A percentile compares a stretch with the other conserved stretches of the same genome.
Conservation (phyloP, 345 rosid genomes). For the Euphorbia pulcherrima region DNA sequence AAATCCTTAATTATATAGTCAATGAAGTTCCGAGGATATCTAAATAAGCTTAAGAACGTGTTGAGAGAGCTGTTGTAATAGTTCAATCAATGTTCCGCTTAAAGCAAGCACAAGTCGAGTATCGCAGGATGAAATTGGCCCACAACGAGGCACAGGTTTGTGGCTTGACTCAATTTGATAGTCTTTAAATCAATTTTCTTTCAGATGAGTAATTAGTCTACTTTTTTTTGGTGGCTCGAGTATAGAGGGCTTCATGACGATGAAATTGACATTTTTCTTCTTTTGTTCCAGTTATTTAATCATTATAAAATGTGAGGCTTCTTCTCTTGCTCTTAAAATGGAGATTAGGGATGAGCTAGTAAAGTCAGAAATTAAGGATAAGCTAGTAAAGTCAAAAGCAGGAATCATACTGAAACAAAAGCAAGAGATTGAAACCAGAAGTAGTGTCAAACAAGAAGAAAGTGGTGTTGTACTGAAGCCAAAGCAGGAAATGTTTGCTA, state of each 20-base stretch:
- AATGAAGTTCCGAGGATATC: conserved; percentile 78
- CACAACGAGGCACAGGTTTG: conserved; percentile 63
- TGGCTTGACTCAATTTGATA: conserved; percentile 4
- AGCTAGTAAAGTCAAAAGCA: conserved; percentile 23
- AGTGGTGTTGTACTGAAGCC: conserved; percentile 56
- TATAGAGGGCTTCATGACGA: too few species aligned
- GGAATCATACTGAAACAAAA: conserved; percentile 40
- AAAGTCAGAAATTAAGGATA: too few species aligned
- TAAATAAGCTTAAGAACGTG: conserved; percentile 89
- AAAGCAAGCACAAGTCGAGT: conserved; percentile 86
- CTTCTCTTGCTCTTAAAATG: conserved; percentile 58
- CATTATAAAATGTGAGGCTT: conserved; percentile 66
- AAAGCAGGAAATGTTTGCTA: conserved; percentile 56
- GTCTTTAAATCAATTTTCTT: not conserved
- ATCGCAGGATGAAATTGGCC: conserved; percentile 73
- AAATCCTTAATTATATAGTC: conserved; percentile 62
- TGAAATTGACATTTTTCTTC: not conserved
- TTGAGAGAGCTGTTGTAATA: conserved; percentile 58
- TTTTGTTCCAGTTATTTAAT: conserved; percentile 54
- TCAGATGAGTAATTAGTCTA: not conserved
- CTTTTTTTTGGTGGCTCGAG: not conserved
- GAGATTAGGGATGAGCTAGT: conserved; percentile 54
- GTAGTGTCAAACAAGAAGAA: conserved; percentile 27
- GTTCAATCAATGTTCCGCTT: conserved; percentile 96
- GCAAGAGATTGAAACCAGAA: conserved; percentile 30